These are phyloP conservation scores for Cutaneotrichosporon cyanovorans DNA, from an alignment of 1,284 basidiomycete species.

Conservation along the genomic window DNA sequence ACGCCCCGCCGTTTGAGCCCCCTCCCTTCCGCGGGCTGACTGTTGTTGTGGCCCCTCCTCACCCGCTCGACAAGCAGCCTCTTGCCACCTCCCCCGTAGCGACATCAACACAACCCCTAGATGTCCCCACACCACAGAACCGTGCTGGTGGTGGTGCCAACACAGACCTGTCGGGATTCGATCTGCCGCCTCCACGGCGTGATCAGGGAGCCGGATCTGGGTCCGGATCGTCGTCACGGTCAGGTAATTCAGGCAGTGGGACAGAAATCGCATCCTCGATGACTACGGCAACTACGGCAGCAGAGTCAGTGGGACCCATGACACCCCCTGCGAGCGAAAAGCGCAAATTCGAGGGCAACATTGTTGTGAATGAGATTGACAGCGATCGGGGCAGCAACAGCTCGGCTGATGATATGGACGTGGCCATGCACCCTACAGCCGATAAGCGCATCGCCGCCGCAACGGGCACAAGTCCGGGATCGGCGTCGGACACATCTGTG, in stretches of 20 bases:
- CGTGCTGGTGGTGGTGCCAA: too few relatives aligned
- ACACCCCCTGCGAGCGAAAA: constrained; percentile 2
- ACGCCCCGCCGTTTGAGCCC: constrained; percentile 38
- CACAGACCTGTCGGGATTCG: not conserved
- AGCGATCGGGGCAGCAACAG: not conserved
- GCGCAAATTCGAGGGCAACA: not conserved
- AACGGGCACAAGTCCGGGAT: not conserved
- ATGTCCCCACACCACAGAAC: not conserved
- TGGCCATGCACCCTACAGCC: constrained; percentile 41
- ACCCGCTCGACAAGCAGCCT: constrained; percentile 22
- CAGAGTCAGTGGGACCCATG: not conserved
- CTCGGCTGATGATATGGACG: constrained; percentile 20
- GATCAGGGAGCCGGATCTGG: too few relatives aligned
- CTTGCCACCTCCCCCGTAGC: constrained; percentile 7
- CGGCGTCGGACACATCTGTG: too few relatives aligned
- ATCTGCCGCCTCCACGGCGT: not conserved
- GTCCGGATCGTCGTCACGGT: constrained; percentile 26
- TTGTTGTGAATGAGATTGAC: not conserved
- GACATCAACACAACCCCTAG: not conserved
- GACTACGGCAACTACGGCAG: constrained; percentile 10
- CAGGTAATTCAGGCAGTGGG: constrained; percentile 27
- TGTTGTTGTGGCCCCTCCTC: constrained; percentile 36
- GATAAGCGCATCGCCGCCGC: constrained; percentile 25
- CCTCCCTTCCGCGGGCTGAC: constrained; percentile 43
- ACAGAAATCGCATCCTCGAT: constrained; percentile 22